Evolutionary conservation across 2,329 filamentous ascomycete genomes (phyloP), one percentile per base, ranked within the genome.

Genomic region (Talaromyces funiculosus): DNA sequence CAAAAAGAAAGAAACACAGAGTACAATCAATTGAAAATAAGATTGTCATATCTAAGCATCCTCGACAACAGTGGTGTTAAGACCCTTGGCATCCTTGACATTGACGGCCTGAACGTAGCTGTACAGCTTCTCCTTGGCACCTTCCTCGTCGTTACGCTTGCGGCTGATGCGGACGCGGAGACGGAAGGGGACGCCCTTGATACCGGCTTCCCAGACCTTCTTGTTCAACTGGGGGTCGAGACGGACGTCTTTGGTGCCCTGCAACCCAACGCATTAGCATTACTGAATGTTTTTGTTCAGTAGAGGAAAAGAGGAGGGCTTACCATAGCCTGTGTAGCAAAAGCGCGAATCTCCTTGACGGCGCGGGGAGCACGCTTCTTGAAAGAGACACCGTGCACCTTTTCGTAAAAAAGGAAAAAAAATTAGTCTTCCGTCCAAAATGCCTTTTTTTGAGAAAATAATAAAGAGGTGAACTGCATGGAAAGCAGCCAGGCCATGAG

Each of bases 111-210:
- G 93, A 72, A 99, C 94, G 83, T 96, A 97, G 81, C 90, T 94
- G 89, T 97, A 99, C 70, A 99, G 88, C 87, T 95, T 96, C 88
- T 99, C 91, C 86, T 96, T 96, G 79, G 95, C 94, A 75, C 90
- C 91, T 84, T 99, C 94, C 86, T 97, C 94, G 81, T 99, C 94
- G 84, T 99, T 99, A 87, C 94, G 91, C 88, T 96, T 95, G 82
- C 94, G 91, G 78, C 92, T 96, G 83, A 99, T 97, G 83, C 95
- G 92, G 77, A 99, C 88, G 76, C 94, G 93, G 73, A 99, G 86
- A 81, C 95, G 89, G 90, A 89, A 97, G 71, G 93, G 91, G 71
- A 97, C 92, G 76, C 94, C 95, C 90, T 97, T 99, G 85, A 99
- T 88, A 81, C 94, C 94, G 77, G 89, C 85, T 84, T 99, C 94